Conservation (phyloP, 2,329 filamentous ascomycete genomes). For the Xylaria sp. region DNA sequence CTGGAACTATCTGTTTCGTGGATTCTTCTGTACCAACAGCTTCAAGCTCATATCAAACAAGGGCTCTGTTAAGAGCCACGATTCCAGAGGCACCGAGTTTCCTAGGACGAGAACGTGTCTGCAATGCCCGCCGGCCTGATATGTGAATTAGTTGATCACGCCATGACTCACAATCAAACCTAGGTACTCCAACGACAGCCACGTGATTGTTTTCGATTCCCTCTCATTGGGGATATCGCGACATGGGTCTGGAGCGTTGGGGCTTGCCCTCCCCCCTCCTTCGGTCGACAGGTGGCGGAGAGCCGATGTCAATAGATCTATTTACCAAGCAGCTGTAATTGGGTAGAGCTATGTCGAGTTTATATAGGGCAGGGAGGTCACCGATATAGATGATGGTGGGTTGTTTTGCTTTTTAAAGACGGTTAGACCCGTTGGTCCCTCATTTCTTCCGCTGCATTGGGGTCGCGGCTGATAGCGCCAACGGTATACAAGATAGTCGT, state of each 20-base stretch:
- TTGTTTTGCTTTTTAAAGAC: constrained; percentile 22
- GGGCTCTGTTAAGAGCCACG: neutral
- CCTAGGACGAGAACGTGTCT: neutral
- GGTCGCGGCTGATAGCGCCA: constrained; percentile 18
- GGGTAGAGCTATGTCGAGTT: constrained; percentile 23
- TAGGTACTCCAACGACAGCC: neutral
- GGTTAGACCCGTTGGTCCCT: constrained; percentile 28
- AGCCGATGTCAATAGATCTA: constrained; percentile 28
- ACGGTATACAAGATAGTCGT: constrained; percentile 4
- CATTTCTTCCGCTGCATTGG: constrained; percentile 22
- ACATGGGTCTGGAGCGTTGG: constrained; percentile 14
- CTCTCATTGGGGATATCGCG: constrained; percentile 5
- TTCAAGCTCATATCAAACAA: neutral
- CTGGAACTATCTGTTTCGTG: constrained; percentile 20
- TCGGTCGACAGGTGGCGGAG: constrained; percentile 23
- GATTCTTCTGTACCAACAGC: constrained; percentile 8
- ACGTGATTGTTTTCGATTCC: neutral
- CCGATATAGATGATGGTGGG: constrained; percentile 20
- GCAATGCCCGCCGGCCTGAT: neutral
- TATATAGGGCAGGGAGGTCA: constrained; percentile 24
- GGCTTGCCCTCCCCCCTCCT: constrained; percentile 1
- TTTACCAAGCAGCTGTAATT: constrained; percentile 20
- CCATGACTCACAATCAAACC: neutral
- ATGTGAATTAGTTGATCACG: neutral
- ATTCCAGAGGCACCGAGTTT: neutral